phyloP scores from a whole-genome alignment of 2,329 filamentous ascomycete genomes.

The Chaetomium olivaceum region DNA sequence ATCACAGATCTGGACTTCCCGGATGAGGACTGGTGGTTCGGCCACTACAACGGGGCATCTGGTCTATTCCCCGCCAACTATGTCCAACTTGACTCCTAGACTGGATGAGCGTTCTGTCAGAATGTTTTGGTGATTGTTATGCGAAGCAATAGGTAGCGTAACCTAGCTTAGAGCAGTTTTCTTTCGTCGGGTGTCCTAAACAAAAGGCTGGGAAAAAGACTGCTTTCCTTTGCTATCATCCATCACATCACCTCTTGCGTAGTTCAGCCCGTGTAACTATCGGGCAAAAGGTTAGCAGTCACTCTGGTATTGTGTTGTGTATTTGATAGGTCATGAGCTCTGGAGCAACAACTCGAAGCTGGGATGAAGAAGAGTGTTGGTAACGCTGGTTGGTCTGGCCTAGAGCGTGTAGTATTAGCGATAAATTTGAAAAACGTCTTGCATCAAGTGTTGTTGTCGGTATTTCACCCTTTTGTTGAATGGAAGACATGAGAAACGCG shows the following conservation, averaged over 20 bases:
- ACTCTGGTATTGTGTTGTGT: background rate
- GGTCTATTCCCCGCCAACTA: constrained; percentile 84
- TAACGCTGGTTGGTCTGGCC: background rate
- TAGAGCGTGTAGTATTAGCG: background rate
- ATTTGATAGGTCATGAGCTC: background rate
- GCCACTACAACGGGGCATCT: constrained; percentile 73
- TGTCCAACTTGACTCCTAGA: constrained; percentile 55
- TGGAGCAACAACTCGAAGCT: background rate
- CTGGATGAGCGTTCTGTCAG: background rate
- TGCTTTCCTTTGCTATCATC: background rate
- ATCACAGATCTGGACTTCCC: constrained; percentile 89
- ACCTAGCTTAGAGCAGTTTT: constrained; percentile 2
- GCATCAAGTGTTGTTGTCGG: background rate
- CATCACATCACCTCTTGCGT: background rate
- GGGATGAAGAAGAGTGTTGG: background rate
- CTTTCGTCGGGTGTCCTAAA: background rate
- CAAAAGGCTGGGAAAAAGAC: background rate
- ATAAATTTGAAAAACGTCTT: background rate
- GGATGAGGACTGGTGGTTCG: constrained; percentile 99
- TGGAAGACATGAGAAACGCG: background rate
- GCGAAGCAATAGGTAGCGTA: background rate
- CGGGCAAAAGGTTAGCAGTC: no score
- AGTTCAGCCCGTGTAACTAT: background rate
- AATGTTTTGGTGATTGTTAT: background rate
- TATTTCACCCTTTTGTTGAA: background rate